Conservation (phyloP, 352 stramenopile genomes). For the Phytophthora fragariaefolia region DNA sequence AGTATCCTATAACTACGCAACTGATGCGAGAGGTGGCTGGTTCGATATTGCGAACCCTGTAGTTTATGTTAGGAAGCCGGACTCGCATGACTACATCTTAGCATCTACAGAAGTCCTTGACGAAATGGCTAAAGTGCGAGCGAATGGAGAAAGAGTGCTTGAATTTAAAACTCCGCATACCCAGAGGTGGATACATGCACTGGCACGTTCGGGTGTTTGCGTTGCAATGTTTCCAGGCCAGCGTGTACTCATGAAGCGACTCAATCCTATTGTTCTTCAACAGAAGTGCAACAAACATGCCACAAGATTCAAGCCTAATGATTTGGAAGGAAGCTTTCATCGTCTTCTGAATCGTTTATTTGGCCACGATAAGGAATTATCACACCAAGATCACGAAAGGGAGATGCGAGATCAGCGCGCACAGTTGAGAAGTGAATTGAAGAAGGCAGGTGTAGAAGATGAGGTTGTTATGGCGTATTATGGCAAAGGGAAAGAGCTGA, state of each 20-base stretch:
- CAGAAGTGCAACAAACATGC: conserved; percentile 68
- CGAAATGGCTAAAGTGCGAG: conserved; percentile 46
- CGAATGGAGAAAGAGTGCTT: conserved; percentile 45
- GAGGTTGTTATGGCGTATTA: conserved; percentile 74
- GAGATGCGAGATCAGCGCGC: conserved; percentile 47
- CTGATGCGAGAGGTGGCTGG: conserved; percentile 53
- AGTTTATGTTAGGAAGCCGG: conserved; percentile 41
- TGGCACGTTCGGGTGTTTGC: conserved; percentile 52
- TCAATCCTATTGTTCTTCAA: conserved; percentile 63
- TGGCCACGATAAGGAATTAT: conserved; percentile 44
- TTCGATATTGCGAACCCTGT: conserved; percentile 65
- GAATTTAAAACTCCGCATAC: conserved; percentile 64
- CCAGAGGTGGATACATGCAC: conserved; percentile 63
- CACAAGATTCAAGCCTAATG: conserved; percentile 60
- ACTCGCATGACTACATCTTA: conserved; percentile 39
- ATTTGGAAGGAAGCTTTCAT: conserved; percentile 79
- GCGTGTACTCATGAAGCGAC: conserved; percentile 58
- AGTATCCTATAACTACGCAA: conserved; percentile 51
- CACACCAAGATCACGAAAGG: conserved; percentile 50
- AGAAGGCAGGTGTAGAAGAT: conserved; percentile 49
- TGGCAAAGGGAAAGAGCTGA: conserved; percentile 51
- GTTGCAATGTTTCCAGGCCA: conserved; percentile 62
- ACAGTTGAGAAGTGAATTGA: conserved; percentile 61
- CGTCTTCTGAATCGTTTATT: conserved; percentile 73
- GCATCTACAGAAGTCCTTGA: conserved; percentile 39